phyloP scores from a whole-genome alignment of 805 yeast species.

The Saccharomyces mikatae region DNA sequence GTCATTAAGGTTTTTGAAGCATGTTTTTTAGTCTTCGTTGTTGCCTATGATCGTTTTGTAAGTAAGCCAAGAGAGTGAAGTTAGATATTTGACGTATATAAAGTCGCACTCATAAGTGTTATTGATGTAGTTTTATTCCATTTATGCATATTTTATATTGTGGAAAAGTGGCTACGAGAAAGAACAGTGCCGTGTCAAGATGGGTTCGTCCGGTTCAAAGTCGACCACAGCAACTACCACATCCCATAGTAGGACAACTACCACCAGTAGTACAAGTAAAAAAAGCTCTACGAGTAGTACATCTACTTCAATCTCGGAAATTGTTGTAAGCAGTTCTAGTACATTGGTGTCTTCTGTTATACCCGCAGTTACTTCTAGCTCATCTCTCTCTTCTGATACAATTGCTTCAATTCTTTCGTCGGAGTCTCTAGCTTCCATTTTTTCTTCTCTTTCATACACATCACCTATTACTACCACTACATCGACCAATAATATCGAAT shows the following conservation, averaged over 20 bases:
- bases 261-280: not conserved
- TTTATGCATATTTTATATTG: not conserved
- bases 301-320: not conserved
- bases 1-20: not conserved
- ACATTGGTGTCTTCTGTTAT: not conserved
- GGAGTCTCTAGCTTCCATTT: not conserved
- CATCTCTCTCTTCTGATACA: not conserved
- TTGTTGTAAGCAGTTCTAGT: not conserved
- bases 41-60: not conserved
- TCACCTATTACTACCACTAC: not conserved
- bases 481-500: not conserved
- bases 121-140: not conserved
- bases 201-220: not conserved
- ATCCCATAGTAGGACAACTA: not conserved
- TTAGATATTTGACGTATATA: not conserved
- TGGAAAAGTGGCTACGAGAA: not conserved
- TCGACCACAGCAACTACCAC: not conserved
- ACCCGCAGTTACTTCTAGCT: not conserved
- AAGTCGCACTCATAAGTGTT: not conserved
- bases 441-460: not conserved
- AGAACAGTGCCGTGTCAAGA: not conserved
- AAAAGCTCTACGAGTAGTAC: not conserved
- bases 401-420: not conserved
- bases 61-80: not conserved
- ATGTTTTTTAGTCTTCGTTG: not conserved